Evolutionary conservation across 179 eudicot species (phyloP).

Genomic region (Spinacia oleracea): DNA sequence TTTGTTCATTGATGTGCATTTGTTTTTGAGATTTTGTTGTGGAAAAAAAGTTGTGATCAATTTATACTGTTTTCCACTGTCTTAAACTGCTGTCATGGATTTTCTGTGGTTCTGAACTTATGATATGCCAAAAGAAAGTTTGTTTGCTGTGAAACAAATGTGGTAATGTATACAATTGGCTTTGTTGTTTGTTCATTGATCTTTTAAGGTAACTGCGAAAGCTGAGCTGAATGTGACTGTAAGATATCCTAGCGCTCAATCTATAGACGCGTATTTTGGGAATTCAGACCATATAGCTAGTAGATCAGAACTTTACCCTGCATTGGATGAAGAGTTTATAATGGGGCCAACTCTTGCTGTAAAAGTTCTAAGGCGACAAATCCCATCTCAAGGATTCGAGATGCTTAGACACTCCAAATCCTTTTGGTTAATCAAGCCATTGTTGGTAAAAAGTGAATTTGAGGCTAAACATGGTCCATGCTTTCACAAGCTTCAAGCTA

Average conservation of each 20-base stretch:
- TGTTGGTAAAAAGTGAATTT: constrained; percentile 17
- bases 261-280: constrained; percentile 52
- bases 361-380: constrained; percentile 47
- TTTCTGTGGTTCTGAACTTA: background rate
- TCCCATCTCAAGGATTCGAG: constrained; percentile 43
- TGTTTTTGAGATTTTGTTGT: background rate
- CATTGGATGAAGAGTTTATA: constrained; percentile 60
- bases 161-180: background rate
- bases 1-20: background rate
- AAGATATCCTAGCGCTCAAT: constrained; percentile 66
- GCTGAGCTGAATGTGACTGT: constrained; percentile 57
- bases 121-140: background rate
- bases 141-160: background rate
- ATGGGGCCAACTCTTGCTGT: constrained; percentile 59
- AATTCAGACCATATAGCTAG: constrained; percentile 18
- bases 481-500: constrained; percentile 26
- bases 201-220: constrained; percentile 63
- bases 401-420: constrained; percentile 37
- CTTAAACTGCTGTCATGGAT: background rate
- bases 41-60: background rate
- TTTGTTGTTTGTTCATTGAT: constrained; percentile 5
- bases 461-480: constrained; percentile 27
- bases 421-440: constrained; percentile 52
- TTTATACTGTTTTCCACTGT: background rate
- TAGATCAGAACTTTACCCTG: constrained; percentile 44